Evolutionary conservation across 176 grass and related monocot genomes (phyloP), one percentile per base, ranked within the genome.

Genomic region (Calamus simplicifolius): DNA sequence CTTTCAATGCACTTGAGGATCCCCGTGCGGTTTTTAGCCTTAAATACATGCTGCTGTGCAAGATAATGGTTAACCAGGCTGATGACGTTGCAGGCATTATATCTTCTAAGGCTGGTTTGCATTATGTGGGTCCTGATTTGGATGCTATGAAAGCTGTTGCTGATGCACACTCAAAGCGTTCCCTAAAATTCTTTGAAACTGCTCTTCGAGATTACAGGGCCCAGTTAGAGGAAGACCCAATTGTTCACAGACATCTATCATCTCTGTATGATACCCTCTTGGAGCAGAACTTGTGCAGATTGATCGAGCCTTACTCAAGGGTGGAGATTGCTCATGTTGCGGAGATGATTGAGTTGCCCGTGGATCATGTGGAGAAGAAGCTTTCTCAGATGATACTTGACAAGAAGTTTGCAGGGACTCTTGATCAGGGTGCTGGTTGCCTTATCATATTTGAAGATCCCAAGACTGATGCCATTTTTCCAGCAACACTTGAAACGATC

Each of bases 1-100:
- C 77, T 48, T 89, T 85, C 67, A 85, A 80, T 72, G 66, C 86
- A 18, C 74, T 89, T 5, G 86, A 81, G 69, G 86, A 89, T 35
- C 70, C 81, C 27, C 75, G 74, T 12, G 81, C 86, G n/a, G 72
- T 89, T 21, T 89, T 85, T 61, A 78, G 86, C 67, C 75, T 95
- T 25, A 95, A 95, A 53, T 95, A 95, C 73, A 95, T 95, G 90
- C 85, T 95, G 23, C 60, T 95, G 54, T 95, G 85, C 76, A 95
- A 95, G 79, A 95, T 89, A 28, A 89, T 95, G 90, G 90, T 89
- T 57, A 95, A 80, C 68, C 90, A 95, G 21, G 85, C 90, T 62
- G 90, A 95, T 70, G 90, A 95, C 67, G 86, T 85, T 62, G 73
- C 77, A 1, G 73, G 86, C 55, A 89, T 89, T 69, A 89, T 89